Conservation (phyloP, 2,329 filamentous ascomycete genomes). For the Colletotrichum acutatum region DNA sequence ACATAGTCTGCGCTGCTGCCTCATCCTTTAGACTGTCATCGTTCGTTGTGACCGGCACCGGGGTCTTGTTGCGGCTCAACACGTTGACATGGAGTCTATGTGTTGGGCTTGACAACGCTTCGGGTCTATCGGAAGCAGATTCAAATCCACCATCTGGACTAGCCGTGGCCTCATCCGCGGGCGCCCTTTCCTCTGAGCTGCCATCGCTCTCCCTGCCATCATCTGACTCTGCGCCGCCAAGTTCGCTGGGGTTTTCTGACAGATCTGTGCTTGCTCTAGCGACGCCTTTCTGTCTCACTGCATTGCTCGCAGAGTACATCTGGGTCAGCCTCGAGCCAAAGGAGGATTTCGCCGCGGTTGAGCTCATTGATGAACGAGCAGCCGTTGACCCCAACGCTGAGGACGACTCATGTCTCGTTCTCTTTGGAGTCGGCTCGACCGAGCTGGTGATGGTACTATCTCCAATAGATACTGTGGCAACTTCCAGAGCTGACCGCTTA, state of each 20-base stretch:
- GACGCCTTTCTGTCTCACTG: slow-evolving; percentile 24
- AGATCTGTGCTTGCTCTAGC: background rate
- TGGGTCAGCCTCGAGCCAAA: slow-evolving; percentile 57
- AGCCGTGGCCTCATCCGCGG: background rate
- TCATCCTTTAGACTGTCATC: background rate
- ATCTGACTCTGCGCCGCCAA: background rate
- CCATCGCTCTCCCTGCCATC: background rate
- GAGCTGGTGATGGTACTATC: slow-evolving; percentile 73
- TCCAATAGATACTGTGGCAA: slow-evolving; percentile 81
- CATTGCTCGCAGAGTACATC: slow-evolving; percentile 51
- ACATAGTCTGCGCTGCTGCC: background rate
- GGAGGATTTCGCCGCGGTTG: slow-evolving; percentile 40
- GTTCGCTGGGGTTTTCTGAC: background rate
- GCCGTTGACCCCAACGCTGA: background rate
- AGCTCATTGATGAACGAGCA: background rate
- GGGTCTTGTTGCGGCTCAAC: background rate
- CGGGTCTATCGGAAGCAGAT: background rate
- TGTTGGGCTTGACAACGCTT: background rate
- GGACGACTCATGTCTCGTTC: background rate
- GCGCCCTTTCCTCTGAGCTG: background rate
- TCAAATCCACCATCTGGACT: background rate
- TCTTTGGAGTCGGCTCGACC: slow-evolving; percentile 67
- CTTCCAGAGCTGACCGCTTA: slow-evolving; percentile 68
- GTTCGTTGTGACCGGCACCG: background rate
- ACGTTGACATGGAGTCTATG: background rate